These are phyloP conservation scores for Coccomyxa subellipsoidea DNA, from an alignment of 163 green algal genomes.

Conservation along the genomic window DNA sequence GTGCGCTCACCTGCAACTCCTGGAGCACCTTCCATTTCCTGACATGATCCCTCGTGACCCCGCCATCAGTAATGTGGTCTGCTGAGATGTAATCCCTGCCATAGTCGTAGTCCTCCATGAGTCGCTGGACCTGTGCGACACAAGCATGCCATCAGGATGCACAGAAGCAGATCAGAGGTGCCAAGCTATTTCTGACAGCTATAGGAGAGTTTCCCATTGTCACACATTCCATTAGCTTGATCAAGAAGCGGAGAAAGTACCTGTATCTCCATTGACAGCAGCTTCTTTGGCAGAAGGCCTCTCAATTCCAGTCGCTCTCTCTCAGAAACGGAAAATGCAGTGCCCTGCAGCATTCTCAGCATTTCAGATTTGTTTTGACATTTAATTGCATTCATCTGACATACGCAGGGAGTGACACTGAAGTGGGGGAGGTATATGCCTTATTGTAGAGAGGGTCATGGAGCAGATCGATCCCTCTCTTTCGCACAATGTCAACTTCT, in stretches of 20 bases:
- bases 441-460: constrained; percentile 75
- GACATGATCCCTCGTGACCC: constrained; percentile 73
- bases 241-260: constrained; percentile 20
- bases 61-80: constrained; percentile 55
- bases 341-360: constrained; percentile 56
- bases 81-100: constrained; percentile 52
- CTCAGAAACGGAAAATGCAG: constrained; percentile 75
- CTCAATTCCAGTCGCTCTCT: constrained; percentile 84
- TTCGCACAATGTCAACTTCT: constrained; percentile 33
- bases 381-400: not conserved
- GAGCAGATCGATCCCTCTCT: constrained; percentile 64
- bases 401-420: not conserved
- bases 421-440: constrained; percentile 14
- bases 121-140: constrained; percentile 46
- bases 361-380: not conserved
- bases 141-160: not conserved
- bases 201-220: no score
- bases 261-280: constrained; percentile 76
- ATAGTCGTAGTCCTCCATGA: constrained; percentile 76
- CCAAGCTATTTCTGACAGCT: no score
- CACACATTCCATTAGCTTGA: no score
- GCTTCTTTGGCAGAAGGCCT: constrained; percentile 78
- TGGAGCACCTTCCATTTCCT: constrained; percentile 77
- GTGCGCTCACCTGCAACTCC: constrained; percentile 55
- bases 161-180: not conserved